Evolutionary conservation across 192 early-diverging fungal species (phyloP).

Genomic region (Coemansia sp.): DNA sequence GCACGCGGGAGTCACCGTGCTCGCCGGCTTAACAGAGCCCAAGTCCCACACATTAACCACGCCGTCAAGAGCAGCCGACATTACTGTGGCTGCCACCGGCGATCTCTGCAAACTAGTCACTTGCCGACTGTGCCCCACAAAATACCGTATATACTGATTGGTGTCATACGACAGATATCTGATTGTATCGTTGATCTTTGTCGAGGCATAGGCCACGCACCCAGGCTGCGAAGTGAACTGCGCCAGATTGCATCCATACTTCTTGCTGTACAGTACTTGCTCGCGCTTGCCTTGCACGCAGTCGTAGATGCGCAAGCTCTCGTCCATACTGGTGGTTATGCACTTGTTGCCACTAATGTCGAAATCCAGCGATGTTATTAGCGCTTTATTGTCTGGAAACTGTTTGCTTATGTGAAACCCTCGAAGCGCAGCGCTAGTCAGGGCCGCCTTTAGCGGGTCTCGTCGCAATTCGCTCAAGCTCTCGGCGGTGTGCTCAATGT

Average conservation of each 20-base stretch:
- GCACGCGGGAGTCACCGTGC: slow-evolving; percentile 3
- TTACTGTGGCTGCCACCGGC: slow-evolving; percentile 44
- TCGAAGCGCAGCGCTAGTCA: slow-evolving; percentile 10
- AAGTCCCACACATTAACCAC: slow-evolving; percentile 86
- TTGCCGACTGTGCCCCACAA: slow-evolving; percentile 73
- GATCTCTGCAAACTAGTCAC: slow-evolving; percentile 81
- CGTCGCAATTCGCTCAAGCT: slow-evolving; percentile 18
- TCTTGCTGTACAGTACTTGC: slow-evolving; percentile 83
- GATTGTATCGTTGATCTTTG: slow-evolving; percentile 91
- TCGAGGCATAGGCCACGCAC: slow-evolving; percentile 85
- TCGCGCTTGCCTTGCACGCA: slow-evolving; percentile 67
- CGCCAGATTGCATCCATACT: slow-evolving; percentile 88
- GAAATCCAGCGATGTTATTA: slow-evolving; percentile 80
- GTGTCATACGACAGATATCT: slow-evolving; percentile 92
- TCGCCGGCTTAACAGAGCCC: slow-evolving; percentile 42
- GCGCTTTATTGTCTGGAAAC: slow-evolving; percentile 69
- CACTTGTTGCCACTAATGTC: slow-evolving; percentile 69
- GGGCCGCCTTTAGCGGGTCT: slow-evolving; percentile 25
- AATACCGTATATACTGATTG: slow-evolving; percentile 91
- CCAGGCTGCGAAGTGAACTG: slow-evolving; percentile 79
- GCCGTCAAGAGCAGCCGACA: slow-evolving; percentile 75
- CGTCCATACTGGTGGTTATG: slow-evolving; percentile 79
- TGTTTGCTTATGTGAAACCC: slow-evolving; percentile 58
- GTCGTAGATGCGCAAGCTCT: slow-evolving; percentile 83
- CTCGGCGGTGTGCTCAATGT: slow-evolving; percentile 5